Percentiles rank a stretch among this genome's conserved stretches.
These are phyloP conservation scores for Fusarium tjaetaba DNA, from an alignment of 2,329 filamentous ascomycete species.

Conservation along the genomic window DNA sequence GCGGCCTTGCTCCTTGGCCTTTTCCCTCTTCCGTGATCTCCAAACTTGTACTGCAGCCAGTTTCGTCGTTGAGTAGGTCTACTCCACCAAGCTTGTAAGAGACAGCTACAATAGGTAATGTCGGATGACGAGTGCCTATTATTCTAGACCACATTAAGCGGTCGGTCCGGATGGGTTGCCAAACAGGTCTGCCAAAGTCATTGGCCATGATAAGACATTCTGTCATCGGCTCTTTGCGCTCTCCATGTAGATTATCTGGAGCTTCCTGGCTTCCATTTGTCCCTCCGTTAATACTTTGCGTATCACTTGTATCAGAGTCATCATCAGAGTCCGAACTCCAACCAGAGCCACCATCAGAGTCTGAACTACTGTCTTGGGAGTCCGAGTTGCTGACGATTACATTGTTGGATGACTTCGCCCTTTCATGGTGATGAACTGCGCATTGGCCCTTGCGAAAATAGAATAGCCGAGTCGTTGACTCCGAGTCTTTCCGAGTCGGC, in stretches of 20 bases:
- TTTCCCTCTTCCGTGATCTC: not conserved
- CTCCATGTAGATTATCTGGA: not conserved
- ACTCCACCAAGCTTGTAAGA: not conserved
- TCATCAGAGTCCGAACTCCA: not conserved
- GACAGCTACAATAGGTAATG: not conserved
- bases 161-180: not conserved
- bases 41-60: not conserved
- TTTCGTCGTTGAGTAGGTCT: not conserved
- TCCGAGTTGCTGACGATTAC: not conserved
- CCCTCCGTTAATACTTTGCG: rapidly evolving
- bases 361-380: not conserved
- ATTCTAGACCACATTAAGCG: not conserved
- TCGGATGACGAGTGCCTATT: not conserved
- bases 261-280: not conserved
- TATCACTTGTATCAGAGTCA: not conserved
- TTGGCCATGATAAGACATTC: not conserved
- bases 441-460: not conserved
- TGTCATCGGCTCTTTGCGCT: not conserved
- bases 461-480: not conserved
- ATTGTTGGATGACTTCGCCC: too few relatives aligned
- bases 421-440: not conserved
- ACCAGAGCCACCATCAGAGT: not conserved
- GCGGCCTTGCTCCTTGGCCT: rapidly evolving
- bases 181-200: not conserved
- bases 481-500: not conserved